Conservation (phyloP, 805 yeast species). For the Barnettozyma siamensis region DNA sequence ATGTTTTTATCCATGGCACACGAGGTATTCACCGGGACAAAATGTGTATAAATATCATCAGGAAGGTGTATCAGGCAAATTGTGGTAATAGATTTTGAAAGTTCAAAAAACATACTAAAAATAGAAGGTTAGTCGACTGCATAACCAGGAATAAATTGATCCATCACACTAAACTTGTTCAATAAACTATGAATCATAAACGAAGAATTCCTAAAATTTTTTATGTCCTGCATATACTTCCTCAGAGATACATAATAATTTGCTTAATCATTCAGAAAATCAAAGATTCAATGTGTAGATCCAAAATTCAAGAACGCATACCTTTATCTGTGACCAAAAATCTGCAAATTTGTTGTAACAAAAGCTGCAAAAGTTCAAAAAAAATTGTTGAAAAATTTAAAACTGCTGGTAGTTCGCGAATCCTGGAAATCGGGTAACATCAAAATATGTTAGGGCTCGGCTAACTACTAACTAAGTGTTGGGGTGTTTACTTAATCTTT, state of each 20-base stretch:
- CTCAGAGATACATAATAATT: conserved; percentile 44
- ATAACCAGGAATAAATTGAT: background rate
- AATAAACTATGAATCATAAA: conserved; percentile 45
- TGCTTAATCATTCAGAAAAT: conserved; percentile 29
- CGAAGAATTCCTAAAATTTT: conserved; percentile 67
- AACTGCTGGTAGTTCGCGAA: no score
- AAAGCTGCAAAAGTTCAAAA: no score
- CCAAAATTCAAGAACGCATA: background rate
- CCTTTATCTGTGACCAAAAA: background rate
- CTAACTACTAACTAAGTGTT: no score
- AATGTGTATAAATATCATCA: conserved; percentile 21
- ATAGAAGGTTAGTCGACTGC: no score
- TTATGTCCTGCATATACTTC: conserved; percentile 73
- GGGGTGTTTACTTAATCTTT: no score
- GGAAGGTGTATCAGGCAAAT: conserved; percentile 4
- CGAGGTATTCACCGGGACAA: conserved; percentile 45
- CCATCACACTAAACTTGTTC: background rate
- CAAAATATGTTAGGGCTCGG: no score
- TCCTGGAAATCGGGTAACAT: no score
- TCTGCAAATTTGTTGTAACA: no score
- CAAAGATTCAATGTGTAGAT: background rate
- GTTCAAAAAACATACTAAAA: no score
- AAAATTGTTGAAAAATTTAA: no score
- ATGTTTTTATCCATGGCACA: conserved; percentile 84
- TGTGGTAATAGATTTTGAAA: no score